Base-by-base conservation (phyloP, 352 stramenopile genomes). In the Globisporangium yorkense region DNA sequence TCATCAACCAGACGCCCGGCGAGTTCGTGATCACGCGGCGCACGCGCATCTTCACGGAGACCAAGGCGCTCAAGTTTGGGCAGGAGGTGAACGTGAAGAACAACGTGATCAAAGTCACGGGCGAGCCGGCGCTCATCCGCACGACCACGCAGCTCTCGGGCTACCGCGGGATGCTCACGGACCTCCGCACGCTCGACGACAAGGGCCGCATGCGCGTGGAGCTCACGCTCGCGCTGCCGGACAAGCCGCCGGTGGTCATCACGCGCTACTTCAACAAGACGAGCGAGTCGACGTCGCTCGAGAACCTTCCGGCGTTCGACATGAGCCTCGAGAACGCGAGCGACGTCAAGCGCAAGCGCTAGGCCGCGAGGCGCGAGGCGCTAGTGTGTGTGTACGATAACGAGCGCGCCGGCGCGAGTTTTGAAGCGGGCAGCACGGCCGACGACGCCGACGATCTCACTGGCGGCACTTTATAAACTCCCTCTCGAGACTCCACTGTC, bases 41-140 rank as follows among this genome's bases (percentile, higher is more conserved):
- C 67, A 95, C 86, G 61, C 84, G 84, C 70, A 95, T 95, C 66
- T 95, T 95, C 72, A 92, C 80, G 21, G 86, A 95, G 73, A 95
- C 86, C 54, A 95, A 95, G 68, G 72, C 82, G 59, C 77, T 95
- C 53, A 89, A 89, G 64, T 93, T 93, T 48, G 83, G 83, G 39
- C 81, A 94, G 57, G 86, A 95, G 46, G 82, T 95, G 45, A 90
- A 90, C 64, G 77, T 95, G 56, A 93, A 93, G 72, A 84, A 78
- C 71, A 95, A 95, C 62, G 62, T 89, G 56, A 95, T 95, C 63
- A 91, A 81, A 44, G 80, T 95, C 59, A 76, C 80, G 49, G 85
- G 85, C 47, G 81, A 95, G 55, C 72, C 80, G 0, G 66, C 63
- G 16, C 75, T 87, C 59, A 72, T 95, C 58, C 80, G 79, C 62